Evolutionary conservation across 2,329 filamentous ascomycete species (phyloP).

Genomic region (Colletotrichum filicis): DNA sequence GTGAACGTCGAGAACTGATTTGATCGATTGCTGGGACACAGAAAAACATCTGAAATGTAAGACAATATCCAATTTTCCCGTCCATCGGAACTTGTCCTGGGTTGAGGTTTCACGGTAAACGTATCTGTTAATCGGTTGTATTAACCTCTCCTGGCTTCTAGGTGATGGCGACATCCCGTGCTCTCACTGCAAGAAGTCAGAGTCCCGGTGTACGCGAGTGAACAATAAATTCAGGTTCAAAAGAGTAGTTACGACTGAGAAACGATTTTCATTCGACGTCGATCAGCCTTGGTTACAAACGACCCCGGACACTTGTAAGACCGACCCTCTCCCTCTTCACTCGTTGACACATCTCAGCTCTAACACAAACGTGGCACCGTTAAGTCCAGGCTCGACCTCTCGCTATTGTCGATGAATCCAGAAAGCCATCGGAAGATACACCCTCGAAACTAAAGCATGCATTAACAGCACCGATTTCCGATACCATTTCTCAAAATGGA

Average conservation of each 20-base stretch:
- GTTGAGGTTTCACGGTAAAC: too few relatives aligned
- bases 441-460: not conserved
- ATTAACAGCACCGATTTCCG: too few relatives aligned
- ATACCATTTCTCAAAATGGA: not conserved
- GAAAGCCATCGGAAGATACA: not conserved
- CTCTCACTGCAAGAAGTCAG: slow-evolving; percentile 16
- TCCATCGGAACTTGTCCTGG: too few relatives aligned
- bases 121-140: too few relatives aligned
- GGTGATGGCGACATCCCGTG: slow-evolving; percentile 16
- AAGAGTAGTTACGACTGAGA: not conserved
- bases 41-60: slow-evolving; percentile 20
- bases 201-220: slow-evolving; percentile 2
- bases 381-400: not conserved
- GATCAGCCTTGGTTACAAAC: slow-evolving; percentile 16
- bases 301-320: not conserved
- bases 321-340: not conserved
- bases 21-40: not conserved
- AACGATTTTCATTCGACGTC: slow-evolving; percentile 13
- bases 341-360: too few relatives aligned
- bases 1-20: not conserved
- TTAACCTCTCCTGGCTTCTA: not conserved
- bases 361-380: too few relatives aligned
- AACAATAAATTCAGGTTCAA: slow-evolving; percentile 20
- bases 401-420: not conserved
- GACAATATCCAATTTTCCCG: not conserved